phyloP scores from a whole-genome alignment of 164 flowering plant genomes.

The Cinnamomum micranthum region DNA sequence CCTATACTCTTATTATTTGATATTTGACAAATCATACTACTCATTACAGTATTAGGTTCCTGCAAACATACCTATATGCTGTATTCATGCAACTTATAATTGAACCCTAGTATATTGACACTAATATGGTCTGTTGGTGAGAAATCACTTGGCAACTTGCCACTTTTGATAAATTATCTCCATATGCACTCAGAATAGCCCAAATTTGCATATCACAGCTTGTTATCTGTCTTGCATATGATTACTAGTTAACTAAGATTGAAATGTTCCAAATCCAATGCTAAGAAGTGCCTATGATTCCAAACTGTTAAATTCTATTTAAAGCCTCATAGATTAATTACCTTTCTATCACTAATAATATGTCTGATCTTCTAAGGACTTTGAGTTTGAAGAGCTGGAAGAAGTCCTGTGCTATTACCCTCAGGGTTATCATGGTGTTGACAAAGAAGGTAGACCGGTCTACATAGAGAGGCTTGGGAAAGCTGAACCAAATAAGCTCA shows the following conservation, averaged over 20 bases:
- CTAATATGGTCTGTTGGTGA: no score
- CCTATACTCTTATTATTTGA: no score
- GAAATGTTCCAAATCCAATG: no score
- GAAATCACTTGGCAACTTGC: no score
- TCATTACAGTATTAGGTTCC: no score
- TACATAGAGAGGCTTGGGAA: conserved; percentile 95
- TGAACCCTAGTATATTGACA: no score
- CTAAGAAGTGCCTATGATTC: background rate
- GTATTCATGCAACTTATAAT: no score
- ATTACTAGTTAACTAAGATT: background rate
- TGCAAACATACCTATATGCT: no score
- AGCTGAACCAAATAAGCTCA: conserved; percentile 82
- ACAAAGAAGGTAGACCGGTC: conserved; percentile 90
- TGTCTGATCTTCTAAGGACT: conserved; percentile 45
- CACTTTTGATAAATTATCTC: background rate
- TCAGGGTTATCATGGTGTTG: conserved; percentile 98
- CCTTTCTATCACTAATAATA: background rate
- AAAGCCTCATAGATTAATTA: background rate
- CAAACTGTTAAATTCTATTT: no score
- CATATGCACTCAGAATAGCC: background rate
- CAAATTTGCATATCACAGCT: background rate
- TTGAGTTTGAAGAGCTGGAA: conserved; percentile 78
- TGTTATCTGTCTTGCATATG: background rate
- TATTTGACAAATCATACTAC: no score
- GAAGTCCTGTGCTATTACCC: conserved; percentile 85